phyloP scores from a whole-genome alignment of 1,139 yeast genomes.

The Yarrowia galli region DNA sequence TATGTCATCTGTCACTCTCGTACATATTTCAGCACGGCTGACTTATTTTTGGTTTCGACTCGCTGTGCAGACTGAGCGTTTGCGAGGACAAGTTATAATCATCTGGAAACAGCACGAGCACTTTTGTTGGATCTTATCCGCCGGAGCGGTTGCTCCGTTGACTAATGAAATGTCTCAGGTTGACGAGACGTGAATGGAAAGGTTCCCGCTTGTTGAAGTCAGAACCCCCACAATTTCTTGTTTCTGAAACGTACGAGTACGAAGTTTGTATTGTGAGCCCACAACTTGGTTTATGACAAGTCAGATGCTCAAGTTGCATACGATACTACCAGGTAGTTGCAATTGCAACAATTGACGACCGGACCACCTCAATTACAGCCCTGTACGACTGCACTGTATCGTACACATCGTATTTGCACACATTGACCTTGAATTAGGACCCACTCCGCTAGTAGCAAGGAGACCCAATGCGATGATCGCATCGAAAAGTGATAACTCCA shows the following conservation, averaged over 20 bases:
- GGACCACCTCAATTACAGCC: too few relatives aligned
- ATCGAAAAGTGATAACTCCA: neutral
- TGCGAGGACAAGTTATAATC: neutral
- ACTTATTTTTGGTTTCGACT: neutral
- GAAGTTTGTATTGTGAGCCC: constrained; percentile 8
- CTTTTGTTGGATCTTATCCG: too few relatives aligned
- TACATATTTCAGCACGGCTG: constrained; percentile 6
- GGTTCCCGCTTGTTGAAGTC: neutral
- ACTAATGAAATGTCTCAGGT: neutral
- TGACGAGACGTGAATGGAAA: neutral
- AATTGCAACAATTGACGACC: too few relatives aligned
- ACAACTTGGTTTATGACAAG: neutral
- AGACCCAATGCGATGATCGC: constrained; percentile 2
- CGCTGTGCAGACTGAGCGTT: neutral
- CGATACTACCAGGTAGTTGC: too few relatives aligned
- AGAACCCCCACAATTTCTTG: constrained; percentile 10
- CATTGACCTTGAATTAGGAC: too few relatives aligned
- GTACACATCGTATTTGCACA: neutral
- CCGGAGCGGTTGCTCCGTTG: too few relatives aligned
- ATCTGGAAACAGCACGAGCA: neutral
- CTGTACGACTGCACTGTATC: neutral
- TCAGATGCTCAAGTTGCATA: too few relatives aligned
- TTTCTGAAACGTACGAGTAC: neutral
- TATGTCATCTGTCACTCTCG: neutral
- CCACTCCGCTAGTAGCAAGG: neutral